Conservation (phyloP, 202 grass and related monocot genomes). For the Eragrostis tef region DNA sequence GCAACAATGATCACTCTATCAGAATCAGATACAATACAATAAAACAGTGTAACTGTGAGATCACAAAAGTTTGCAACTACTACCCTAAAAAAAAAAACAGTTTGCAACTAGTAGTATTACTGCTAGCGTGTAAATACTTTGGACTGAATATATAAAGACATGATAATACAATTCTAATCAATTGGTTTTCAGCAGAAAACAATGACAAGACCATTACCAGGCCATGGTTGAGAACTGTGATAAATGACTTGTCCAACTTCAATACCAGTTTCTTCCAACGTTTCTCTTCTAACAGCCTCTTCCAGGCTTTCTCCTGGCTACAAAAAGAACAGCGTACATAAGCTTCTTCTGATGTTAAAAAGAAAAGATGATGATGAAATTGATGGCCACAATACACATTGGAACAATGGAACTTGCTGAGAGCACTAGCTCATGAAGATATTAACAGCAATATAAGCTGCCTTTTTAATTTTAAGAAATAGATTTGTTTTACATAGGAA, state of each 20-base stretch:
- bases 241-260: slow-evolving; percentile 92
- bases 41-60: not conserved
- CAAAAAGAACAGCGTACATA: slow-evolving; percentile 39
- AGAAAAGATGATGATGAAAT: slow-evolving; percentile 27
- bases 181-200: slow-evolving; percentile 12
- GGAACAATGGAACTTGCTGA: slow-evolving; percentile 2
- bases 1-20: slow-evolving; percentile 29
- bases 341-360: not conserved
- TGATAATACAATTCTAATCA: slow-evolving; percentile 2
- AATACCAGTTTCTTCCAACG: slow-evolving; percentile 86
- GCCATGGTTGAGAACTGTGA: slow-evolving; percentile 98
- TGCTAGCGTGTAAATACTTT: slow-evolving; percentile 6
- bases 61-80: not conserved
- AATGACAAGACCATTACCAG: slow-evolving; percentile 60
- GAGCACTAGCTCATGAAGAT: not conserved
- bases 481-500: not conserved
- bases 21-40: not conserved
- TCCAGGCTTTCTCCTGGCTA: slow-evolving; percentile 98
- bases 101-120: not conserved
- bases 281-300: slow-evolving; percentile 98
- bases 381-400: not conserved
- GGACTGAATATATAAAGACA: not conserved
- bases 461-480: not conserved
- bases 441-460: not conserved
- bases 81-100: too few species aligned